Evolutionary conservation across 2,329 filamentous ascomycete genomes (phyloP).

Genomic region (Fusarium guadeloupense): DNA sequence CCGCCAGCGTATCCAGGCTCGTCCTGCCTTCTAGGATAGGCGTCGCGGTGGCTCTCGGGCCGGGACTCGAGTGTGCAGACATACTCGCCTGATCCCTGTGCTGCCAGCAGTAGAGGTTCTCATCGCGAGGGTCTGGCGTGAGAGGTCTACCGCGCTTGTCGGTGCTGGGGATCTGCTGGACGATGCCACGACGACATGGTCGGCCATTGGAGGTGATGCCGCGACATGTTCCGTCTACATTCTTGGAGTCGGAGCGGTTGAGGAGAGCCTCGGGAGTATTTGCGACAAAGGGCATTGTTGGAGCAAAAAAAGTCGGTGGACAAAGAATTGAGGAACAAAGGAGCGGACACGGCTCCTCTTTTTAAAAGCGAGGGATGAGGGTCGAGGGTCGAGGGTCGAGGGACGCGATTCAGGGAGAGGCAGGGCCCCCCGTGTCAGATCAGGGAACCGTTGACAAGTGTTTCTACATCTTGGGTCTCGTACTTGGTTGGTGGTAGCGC

Average conservation of each 20-base stretch:
- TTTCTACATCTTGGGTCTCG: conserved; percentile 25
- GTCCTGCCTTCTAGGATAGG: conserved; percentile 71
- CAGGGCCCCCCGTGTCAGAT: conserved; percentile 22
- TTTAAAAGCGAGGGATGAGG: not conserved
- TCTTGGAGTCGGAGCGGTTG: conserved; percentile 82
- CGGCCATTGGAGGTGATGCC: conserved; percentile 85
- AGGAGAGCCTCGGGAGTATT: conserved; percentile 83
- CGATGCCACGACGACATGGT: conserved; percentile 80
- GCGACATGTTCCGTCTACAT: conserved; percentile 84
- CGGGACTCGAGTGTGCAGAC: conserved; percentile 57
- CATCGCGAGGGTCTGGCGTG: conserved; percentile 61
- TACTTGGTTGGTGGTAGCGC: conserved; percentile 37
- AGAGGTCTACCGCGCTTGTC: conserved; percentile 36
- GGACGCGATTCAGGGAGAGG: conserved; percentile 22
- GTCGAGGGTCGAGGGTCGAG: too few species aligned
- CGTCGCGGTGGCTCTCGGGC: conserved; percentile 54
- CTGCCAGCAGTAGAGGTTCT: conserved; percentile 89
- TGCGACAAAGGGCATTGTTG: conserved; percentile 53
- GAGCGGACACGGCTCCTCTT: not conserved
- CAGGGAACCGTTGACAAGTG: conserved; percentile 2
- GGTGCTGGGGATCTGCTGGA: conserved; percentile 44
- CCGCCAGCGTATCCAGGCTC: conserved; percentile 88
- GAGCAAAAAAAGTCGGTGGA: conserved; percentile 13
- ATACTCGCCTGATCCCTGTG: conserved; percentile 84
- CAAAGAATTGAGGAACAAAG: not conserved